A percentile compares a stretch with the other conserved stretches of the same genome.
Evolutionary conservation across 371 early-diverging fungal species (phyloP).

Genomic region (Actinomortierella ambigua): DNA sequence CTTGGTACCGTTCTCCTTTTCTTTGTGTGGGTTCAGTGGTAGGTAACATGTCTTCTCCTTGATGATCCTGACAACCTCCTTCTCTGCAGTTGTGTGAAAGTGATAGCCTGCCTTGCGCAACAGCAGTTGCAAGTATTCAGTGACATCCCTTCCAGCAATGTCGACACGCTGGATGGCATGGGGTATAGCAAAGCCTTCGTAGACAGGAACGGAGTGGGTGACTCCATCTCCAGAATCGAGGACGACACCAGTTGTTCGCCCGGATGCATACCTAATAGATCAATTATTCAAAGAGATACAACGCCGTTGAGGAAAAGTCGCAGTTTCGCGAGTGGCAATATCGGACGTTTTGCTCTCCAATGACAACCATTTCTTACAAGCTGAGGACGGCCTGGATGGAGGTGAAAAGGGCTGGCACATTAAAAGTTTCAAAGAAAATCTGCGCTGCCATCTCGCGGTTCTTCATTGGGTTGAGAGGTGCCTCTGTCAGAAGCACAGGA

Average conservation of each 20-base stretch:
- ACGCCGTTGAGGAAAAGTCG: constrained; percentile 1
- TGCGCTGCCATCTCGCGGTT: constrained; percentile 94
- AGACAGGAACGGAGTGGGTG: constrained; percentile 93
- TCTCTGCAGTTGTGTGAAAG: constrained; percentile 91
- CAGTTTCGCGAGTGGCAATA: neutral
- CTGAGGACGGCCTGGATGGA: constrained; percentile 96
- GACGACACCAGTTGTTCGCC: constrained; percentile 95
- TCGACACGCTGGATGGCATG: constrained; percentile 93
- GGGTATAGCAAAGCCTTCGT: constrained; percentile 95
- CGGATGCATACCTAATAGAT: constrained; percentile 80
- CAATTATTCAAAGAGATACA: constrained; percentile 8
- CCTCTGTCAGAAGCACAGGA: constrained; percentile 95
- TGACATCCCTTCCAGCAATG: constrained; percentile 93
- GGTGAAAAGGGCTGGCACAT: constrained; percentile 93
- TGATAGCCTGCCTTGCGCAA: constrained; percentile 87
- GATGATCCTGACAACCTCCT: constrained; percentile 91
- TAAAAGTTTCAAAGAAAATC: constrained; percentile 97
- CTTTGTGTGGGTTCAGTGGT: constrained; percentile 85
- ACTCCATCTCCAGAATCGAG: constrained; percentile 96
- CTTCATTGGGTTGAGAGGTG: constrained; percentile 88
- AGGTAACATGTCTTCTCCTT: constrained; percentile 97
- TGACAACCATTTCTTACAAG: constrained; percentile 60
- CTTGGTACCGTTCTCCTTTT: constrained; percentile 83
- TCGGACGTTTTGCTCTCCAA: neutral
- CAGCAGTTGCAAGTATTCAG: constrained; percentile 85